Evolutionary conservation across 495 filamentous ascomycete species (phyloP).

Genomic region (Xylaria acuta): DNA sequence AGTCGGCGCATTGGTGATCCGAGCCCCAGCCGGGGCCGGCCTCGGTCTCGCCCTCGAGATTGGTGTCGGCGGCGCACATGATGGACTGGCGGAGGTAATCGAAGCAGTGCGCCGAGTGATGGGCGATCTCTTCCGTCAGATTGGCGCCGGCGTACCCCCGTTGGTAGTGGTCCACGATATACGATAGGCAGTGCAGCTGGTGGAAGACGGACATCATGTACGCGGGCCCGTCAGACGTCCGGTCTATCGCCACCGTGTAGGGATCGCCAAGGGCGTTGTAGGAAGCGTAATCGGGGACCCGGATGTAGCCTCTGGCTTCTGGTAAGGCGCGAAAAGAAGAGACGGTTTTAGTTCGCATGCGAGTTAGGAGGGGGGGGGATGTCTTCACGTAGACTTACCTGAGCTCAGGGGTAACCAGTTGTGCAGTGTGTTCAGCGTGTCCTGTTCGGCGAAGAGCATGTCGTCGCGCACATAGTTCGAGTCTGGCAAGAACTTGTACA

Average conservation of each 20-base stretch:
- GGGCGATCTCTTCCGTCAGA: slow-evolving; percentile 48
- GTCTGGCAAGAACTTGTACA: slow-evolving; percentile 49
- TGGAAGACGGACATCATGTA: slow-evolving; percentile 61
- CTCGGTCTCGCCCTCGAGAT: slow-evolving; percentile 53
- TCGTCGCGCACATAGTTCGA: slow-evolving; percentile 48
- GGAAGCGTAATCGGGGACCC: slow-evolving; percentile 38
- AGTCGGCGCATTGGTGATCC: slow-evolving; percentile 47
- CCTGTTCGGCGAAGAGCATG: slow-evolving; percentile 50
- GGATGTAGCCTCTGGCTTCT: slow-evolving; percentile 52
- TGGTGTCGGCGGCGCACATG: slow-evolving; percentile 55
- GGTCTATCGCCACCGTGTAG: slow-evolving; percentile 43
- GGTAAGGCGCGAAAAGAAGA: slow-evolving; percentile 1
- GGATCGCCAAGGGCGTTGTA: slow-evolving; percentile 48
- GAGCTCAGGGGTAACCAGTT: slow-evolving; percentile 54
- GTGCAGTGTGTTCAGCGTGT: slow-evolving; percentile 50
- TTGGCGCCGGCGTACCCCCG: slow-evolving; percentile 45
- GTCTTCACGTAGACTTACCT: slow-evolving; percentile 29
- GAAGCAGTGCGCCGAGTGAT: slow-evolving; percentile 58
- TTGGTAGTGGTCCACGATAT: slow-evolving; percentile 50
- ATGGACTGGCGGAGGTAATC: slow-evolving; percentile 56
- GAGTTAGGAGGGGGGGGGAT: not conserved
- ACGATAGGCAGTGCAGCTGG: slow-evolving; percentile 60
- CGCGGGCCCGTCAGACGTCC: slow-evolving; percentile 44
- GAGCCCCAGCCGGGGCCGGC: slow-evolving; percentile 53
- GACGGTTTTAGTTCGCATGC: not conserved